Conservation (phyloP, 176 grass and related monocot genomes). For the Cymbopogon citratus region DNA sequence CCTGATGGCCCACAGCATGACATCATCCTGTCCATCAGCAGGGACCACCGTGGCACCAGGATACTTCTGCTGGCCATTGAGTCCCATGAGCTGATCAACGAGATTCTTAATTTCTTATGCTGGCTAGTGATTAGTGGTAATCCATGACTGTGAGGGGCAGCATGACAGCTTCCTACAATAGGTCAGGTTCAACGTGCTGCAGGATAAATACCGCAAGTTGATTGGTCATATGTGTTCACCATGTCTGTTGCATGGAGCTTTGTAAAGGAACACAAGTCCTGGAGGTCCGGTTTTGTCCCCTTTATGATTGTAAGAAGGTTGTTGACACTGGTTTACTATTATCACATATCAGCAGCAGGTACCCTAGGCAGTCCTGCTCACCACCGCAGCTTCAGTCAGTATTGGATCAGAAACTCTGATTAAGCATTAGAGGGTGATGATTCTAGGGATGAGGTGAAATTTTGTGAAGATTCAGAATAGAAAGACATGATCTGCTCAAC, state of each 20-base stretch:
- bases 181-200: neutral
- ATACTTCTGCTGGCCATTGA: neutral
- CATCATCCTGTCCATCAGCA: no score
- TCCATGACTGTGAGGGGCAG: neutral
- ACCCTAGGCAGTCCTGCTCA: no score
- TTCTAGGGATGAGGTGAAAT: no score
- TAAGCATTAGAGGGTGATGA: no score
- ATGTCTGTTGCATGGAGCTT: neutral
- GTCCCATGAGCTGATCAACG: slow-evolving; percentile 3
- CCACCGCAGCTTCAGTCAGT: no score
- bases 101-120: neutral
- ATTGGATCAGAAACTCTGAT: no score
- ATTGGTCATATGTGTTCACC: neutral
- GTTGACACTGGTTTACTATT: no score
- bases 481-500: no score
- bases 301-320: neutral
- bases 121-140: neutral
- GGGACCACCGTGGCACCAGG: neutral
- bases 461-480: no score
- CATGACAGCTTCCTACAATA: neutral
- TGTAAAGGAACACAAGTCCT: neutral
- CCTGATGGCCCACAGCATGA: no score
- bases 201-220: neutral
- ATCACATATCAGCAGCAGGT: no score
- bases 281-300: slow-evolving; percentile 24